Conservation (phyloP, 148 eudicot genomes). For the Chenopodium suecicum region DNA sequence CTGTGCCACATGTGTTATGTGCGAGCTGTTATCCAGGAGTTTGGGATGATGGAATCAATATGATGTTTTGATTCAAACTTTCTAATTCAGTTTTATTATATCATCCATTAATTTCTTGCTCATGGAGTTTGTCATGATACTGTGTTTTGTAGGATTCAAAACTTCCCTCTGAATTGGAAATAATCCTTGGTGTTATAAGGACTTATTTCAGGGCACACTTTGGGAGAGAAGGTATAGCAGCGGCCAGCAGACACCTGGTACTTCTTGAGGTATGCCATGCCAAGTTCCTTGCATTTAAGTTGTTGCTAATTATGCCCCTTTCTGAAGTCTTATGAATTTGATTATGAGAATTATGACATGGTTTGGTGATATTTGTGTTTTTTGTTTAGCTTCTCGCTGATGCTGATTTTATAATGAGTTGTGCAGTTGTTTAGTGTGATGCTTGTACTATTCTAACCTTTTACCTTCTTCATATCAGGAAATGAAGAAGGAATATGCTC, state of each 20-base stretch:
- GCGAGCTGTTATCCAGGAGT: not conserved
- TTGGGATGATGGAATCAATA: not conserved
- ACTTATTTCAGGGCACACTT: conserved; percentile 58
- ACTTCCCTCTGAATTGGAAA: conserved; percentile 85
- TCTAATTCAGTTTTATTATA: not conserved
- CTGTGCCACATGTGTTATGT: not conserved
- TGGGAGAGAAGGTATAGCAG: conserved; percentile 56
- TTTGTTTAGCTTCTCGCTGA: not conserved
- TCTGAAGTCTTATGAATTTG: not conserved
- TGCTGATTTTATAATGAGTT: not conserved
- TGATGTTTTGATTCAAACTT: not conserved
- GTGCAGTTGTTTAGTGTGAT: not conserved
- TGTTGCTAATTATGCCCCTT: not conserved
- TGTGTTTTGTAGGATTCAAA: conserved; percentile 64
- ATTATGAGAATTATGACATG: not conserved
- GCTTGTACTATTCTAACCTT: conserved; percentile 14
- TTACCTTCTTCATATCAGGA: conserved; percentile 36
- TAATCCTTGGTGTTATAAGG: conserved; percentile 72
- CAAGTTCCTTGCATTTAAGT: conserved; percentile 1
- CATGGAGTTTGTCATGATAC: not conserved
- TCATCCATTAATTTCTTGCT: not conserved
- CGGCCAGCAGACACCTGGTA: conserved; percentile 64
- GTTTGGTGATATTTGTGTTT: not conserved
- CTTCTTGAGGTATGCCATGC: conserved; percentile 72
- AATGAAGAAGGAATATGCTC: conserved; percentile 92